phyloP scores from a whole-genome alignment of 2,329 filamentous ascomycete genomes.

The Akanthomyces lecanii region DNA sequence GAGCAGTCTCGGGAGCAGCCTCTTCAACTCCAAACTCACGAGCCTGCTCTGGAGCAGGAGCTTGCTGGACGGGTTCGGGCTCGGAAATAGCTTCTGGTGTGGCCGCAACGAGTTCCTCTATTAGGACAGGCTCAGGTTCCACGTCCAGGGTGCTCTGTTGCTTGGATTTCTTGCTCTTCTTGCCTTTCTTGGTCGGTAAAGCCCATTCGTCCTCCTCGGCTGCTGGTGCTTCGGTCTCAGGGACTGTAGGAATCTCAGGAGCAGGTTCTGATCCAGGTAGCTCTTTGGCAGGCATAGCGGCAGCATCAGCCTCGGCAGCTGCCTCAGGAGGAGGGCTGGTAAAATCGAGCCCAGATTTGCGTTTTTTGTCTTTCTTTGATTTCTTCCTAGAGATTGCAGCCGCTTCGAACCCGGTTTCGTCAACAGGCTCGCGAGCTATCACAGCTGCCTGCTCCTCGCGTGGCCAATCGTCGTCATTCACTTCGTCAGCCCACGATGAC shows the following conservation, averaged over 20 bases:
- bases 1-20: not conserved
- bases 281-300: not conserved
- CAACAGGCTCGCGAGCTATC: not conserved
- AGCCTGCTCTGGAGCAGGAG: not conserved
- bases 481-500: conserved; percentile 21
- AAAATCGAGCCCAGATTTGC: conserved; percentile 20
- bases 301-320: not conserved
- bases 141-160: not conserved
- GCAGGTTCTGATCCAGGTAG: not conserved
- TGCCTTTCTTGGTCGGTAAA: conserved; percentile 40
- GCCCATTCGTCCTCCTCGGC: conserved; percentile 25
- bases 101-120: not conserved
- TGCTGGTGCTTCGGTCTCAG: conserved; percentile 18
- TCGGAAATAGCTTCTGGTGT: not conserved
- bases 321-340: conserved; percentile 14
- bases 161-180: conserved; percentile 36
- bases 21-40: not conserved
- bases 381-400: conserved; percentile 26
- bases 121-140: not conserved
- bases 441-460: not conserved
- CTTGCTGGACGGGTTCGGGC: not conserved
- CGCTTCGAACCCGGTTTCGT: conserved; percentile 14
- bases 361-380: conserved; percentile 35
- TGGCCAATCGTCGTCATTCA: conserved; percentile 9
- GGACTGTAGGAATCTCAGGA: not conserved